Evolutionary conservation across 192 early-diverging fungal genomes (phyloP), one percentile per base, ranked within the genome.

Genomic region (Podila epicladia): DNA sequence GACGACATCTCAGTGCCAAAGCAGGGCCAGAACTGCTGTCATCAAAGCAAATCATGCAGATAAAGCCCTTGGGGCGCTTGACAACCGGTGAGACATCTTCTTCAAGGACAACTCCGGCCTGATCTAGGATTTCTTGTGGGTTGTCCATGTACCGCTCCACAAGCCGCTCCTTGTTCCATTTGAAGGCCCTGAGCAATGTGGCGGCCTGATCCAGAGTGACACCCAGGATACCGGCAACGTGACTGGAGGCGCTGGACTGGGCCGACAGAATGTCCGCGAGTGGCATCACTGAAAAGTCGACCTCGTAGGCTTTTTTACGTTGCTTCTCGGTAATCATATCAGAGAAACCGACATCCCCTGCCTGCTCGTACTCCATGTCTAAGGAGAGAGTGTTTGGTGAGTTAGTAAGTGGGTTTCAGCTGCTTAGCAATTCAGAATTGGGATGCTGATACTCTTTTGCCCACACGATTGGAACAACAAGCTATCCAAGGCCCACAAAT

Each of bases 31-130:
- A 72, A 45, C 85, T 84, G 45, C 87, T 88, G 65, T 94, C 93
- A 58, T 88, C 87, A 82, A 89, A 98, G 87, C 98, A 99, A 72
- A 99, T 96, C 32, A 93, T 93, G 85, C 98, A 99, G 57, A 84
- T 82, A 74, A 97, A 97, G 37, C 75, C 74, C 41, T 48, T 32
- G 17, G 78, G 75, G 12, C 80, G 66, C 31, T 83, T 75, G 28
- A 86, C 64, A 12, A 87, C 64, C 12, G 86, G 74, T 63, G 84
- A 58, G 64, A 72, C 65, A 15, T 75, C 64, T 28, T 89, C 85
- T 26, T 87, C 85, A 15, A 90, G 66, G 37, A 94, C 86, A 9
- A 96, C 91, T n/a, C 95, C 95, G 5, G 94, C 93, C 22, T 82
- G 64, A 33, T 79, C 65, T 48, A 89, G 62, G n/a, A 92, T 91